These are phyloP conservation scores for Colletotrichum karsti DNA, from an alignment of 2,329 filamentous ascomycete genomes.

Conservation along the genomic window DNA sequence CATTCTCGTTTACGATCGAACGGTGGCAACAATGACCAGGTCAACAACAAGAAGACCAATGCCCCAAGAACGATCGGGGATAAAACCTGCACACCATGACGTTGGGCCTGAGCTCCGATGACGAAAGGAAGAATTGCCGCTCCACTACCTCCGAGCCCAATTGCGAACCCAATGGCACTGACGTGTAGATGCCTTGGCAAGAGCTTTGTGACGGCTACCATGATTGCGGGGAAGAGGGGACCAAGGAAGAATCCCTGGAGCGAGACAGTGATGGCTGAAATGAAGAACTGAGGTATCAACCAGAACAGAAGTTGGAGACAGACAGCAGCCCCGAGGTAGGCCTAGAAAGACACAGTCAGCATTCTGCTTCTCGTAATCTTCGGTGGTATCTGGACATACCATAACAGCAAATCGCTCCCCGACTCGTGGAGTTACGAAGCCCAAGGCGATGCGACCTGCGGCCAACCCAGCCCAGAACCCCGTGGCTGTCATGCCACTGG, in stretches of 20 bases:
- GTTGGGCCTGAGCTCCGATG: slow-evolving; percentile 71
- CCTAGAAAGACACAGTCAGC: slow-evolving; percentile 33
- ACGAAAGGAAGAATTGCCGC: slow-evolving; percentile 72
- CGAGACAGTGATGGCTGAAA: slow-evolving; percentile 75
- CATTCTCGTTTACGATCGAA: slow-evolving; percentile 47
- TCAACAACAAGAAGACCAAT: slow-evolving; percentile 47
- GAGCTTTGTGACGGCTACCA: slow-evolving; percentile 74
- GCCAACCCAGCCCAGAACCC: slow-evolving; percentile 89
- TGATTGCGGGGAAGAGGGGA: slow-evolving; percentile 77
- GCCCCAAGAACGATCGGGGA: slow-evolving; percentile 64
- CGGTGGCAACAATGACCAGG: slow-evolving; percentile 56
- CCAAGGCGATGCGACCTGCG: slow-evolving; percentile 74
- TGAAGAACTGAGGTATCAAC: slow-evolving; percentile 80
- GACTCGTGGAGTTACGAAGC: slow-evolving; percentile 77
- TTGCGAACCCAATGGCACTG: slow-evolving; percentile 78
- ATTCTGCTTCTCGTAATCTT: neutral
- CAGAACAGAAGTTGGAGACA: slow-evolving; percentile 78
- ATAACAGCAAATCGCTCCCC: neutral
- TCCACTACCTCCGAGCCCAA: slow-evolving; percentile 77
- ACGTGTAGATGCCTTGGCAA: slow-evolving; percentile 79
- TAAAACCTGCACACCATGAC: slow-evolving; percentile 61
- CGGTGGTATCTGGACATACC: neutral
- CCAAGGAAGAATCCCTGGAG: slow-evolving; percentile 83
- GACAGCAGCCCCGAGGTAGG: slow-evolving; percentile 72
- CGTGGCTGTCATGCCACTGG: slow-evolving; percentile 78